Percentiles rank a stretch among this genome's conserved stretches.
Evolutionary conservation across 192 early-diverging fungal species (phyloP).

Genomic region (Coemansia sp.): DNA sequence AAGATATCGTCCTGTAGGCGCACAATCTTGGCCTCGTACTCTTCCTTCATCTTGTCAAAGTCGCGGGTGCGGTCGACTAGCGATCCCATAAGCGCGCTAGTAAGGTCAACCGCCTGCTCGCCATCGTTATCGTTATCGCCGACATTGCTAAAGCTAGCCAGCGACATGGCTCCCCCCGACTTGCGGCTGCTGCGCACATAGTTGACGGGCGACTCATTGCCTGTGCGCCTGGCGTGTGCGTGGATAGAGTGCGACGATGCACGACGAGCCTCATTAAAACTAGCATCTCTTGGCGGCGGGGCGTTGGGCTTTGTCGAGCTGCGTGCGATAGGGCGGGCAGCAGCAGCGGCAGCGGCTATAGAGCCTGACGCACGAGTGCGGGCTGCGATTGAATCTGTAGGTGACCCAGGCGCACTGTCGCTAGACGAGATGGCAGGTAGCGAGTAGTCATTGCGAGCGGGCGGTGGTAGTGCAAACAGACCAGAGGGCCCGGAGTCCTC

Average conservation of each 20-base stretch:
- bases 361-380: conserved; percentile 5
- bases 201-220: conserved; percentile 28
- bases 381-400: conserved; percentile 34
- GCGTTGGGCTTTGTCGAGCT: conserved; percentile 15
- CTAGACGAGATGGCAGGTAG: conserved; percentile 9
- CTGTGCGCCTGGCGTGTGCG: conserved; percentile 8
- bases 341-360: background rate
- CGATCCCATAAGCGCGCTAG: conserved; percentile 19
- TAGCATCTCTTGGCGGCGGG: background rate
- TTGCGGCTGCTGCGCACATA: conserved; percentile 13
- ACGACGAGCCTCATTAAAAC: conserved; percentile 16
- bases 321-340: conserved; percentile 9
- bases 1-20: conserved; percentile 23
- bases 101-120: conserved; percentile 13
- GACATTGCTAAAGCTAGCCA: background rate
- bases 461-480: conserved; percentile 8
- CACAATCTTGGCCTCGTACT: conserved; percentile 19
- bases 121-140: background rate
- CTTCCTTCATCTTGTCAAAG: conserved; percentile 16
- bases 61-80: conserved; percentile 27
- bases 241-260: conserved; percentile 30
- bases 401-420: conserved; percentile 30
- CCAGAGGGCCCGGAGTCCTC: background rate
- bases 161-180: background rate
- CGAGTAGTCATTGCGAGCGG: conserved; percentile 13